Conservation (phyloP, 2,329 filamentous ascomycete genomes). For the Fusarium sp. region DNA sequence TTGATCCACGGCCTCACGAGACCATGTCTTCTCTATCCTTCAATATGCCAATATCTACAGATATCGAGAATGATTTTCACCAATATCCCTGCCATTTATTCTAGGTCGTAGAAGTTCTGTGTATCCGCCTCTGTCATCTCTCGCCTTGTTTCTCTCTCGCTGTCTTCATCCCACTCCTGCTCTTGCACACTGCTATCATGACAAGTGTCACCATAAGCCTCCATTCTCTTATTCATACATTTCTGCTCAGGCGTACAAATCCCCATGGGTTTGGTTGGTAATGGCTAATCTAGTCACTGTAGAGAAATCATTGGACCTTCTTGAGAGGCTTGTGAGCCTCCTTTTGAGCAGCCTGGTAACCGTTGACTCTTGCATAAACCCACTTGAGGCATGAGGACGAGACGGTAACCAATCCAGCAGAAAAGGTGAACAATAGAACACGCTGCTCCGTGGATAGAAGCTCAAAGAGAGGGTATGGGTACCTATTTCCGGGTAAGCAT, state of each 20-base stretch:
- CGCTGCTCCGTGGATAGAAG: conserved; percentile 75
- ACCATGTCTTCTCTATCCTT: background rate
- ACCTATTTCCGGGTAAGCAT: conserved; percentile 59
- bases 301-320: conserved; percentile 43
- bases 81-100: background rate
- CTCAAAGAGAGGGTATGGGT: conserved; percentile 88
- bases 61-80: background rate
- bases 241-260: too few species aligned
- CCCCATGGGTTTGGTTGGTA: background rate
- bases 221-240: background rate
- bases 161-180: background rate
- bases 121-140: background rate
- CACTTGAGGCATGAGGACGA: conserved; percentile 77
- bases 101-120: background rate
- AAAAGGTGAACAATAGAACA: conserved; percentile 74
- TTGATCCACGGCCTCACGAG: background rate
- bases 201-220: background rate
- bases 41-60: background rate
- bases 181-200: background rate
- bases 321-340: conserved; percentile 48
- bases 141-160: background rate
- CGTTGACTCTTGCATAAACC: conserved; percentile 76
- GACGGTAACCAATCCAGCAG: conserved; percentile 77
- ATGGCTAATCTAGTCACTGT: background rate
- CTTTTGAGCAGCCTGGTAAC: conserved; percentile 54